phyloP scores from a whole-genome alignment of 352 stramenopile species.

The Phytophthora boehmeriae region DNA sequence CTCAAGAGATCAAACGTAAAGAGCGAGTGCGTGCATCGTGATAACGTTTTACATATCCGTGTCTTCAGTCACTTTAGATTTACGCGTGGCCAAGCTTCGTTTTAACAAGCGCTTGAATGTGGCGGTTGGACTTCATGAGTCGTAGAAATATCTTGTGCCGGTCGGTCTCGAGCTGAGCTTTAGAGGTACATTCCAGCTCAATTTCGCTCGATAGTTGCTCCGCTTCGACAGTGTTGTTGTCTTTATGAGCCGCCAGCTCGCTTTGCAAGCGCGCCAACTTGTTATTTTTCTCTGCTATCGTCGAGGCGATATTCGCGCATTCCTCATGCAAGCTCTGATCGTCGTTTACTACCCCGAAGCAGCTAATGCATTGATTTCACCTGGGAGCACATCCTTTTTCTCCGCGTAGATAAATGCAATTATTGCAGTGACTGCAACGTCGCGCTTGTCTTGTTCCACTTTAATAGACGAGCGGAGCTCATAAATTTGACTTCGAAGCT shows the following conservation, averaged over 20 bases:
- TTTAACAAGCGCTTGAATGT: constrained; percentile 11
- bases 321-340: background rate
- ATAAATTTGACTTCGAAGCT: constrained; percentile 45
- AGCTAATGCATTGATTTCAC: constrained; percentile 14
- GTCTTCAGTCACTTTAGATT: no score
- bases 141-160: constrained; percentile 19
- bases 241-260: background rate
- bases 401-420: constrained; percentile 18
- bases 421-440: constrained; percentile 49
- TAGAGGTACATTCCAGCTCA: constrained; percentile 1
- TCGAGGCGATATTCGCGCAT: background rate
- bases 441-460: constrained; percentile 39
- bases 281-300: background rate
- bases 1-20: no score
- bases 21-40: no score
- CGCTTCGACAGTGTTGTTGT: constrained; percentile 3
- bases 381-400: background rate
- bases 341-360: background rate
- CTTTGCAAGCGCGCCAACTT: background rate
- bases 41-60: no score
- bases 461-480: constrained; percentile 42
- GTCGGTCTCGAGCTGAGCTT: constrained; percentile 10
- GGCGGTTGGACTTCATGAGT: constrained; percentile 26
- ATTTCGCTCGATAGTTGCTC: constrained; percentile 12
- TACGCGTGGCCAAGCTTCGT: background rate